A percentile compares a stretch with the other conserved stretches of the same genome.
phyloP scores from a whole-genome alignment of 2,329 filamentous ascomycete species.

The Exophiala spinifera region DNA sequence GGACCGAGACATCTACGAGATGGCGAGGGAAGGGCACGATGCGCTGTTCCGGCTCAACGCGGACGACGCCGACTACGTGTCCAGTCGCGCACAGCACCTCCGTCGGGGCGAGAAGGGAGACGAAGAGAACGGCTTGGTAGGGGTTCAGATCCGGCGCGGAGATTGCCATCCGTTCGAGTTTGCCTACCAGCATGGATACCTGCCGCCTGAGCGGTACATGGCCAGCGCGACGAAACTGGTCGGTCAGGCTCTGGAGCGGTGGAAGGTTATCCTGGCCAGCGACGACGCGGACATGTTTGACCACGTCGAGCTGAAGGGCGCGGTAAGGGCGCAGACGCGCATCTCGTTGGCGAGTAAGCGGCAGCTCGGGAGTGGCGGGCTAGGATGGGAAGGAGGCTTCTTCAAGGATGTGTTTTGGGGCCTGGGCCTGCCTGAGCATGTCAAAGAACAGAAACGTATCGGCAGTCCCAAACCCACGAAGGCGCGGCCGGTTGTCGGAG shows the following conservation, averaged over 20 bases:
- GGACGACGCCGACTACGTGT: constrained; percentile 65
- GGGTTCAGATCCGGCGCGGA: constrained; percentile 75
- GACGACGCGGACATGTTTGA: constrained; percentile 76
- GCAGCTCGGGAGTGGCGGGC: constrained; percentile 53
- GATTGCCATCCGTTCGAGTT: constrained; percentile 74
- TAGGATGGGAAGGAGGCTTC: constrained; percentile 88
- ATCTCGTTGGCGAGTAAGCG: constrained; percentile 77
- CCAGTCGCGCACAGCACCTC: constrained; percentile 57
- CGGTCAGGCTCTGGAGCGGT: constrained; percentile 17
- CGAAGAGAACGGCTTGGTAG: constrained; percentile 58
- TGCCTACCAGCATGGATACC: constrained; percentile 73
- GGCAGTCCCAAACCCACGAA: constrained; percentile 21
- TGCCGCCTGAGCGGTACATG: constrained; percentile 68
- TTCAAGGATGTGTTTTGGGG: constrained; percentile 79
- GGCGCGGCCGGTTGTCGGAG: constrained; percentile 9
- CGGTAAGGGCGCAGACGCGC: constrained; percentile 66
- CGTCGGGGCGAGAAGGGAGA: constrained; percentile 31
- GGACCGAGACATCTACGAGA: constrained; percentile 62
- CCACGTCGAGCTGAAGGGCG: constrained; percentile 34
- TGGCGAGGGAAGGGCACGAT: constrained; percentile 69
- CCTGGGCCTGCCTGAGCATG: constrained; percentile 56
- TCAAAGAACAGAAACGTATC: constrained; percentile 20
- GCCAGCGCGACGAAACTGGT: constrained; percentile 55
- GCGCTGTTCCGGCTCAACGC: constrained; percentile 67
- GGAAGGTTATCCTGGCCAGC: constrained; percentile 60